These are phyloP conservation scores for Spathaspora girioi DNA, from an alignment of 805 yeast species.

Conservation along the genomic window DNA sequence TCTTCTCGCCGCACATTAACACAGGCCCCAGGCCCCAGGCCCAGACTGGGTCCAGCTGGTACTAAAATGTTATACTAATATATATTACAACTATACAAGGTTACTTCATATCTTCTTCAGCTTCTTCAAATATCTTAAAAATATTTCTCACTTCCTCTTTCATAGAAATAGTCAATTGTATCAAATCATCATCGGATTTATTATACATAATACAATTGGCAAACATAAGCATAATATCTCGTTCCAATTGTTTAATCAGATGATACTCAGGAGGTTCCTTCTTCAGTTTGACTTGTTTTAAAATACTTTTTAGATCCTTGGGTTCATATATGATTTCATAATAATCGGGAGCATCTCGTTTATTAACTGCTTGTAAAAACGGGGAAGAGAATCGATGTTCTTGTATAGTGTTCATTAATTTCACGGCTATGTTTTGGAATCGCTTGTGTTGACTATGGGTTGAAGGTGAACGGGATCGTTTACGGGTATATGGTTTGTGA, in stretches of 20 bases:
- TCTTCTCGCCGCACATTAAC: no score
- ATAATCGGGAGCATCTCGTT: conserved; percentile 67
- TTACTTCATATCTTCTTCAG: conserved; percentile 26
- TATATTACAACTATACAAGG: neutral
- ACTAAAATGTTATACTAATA: no score
- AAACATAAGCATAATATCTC: conserved; percentile 72
- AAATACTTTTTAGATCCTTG: conserved; percentile 62
- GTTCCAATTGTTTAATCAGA: conserved; percentile 57
- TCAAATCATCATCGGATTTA: conserved; percentile 58
- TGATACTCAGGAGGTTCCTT: conserved; percentile 40
- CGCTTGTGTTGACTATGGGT: conserved; percentile 38
- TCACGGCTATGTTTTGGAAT: conserved; percentile 59
- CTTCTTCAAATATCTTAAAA: conserved; percentile 57
- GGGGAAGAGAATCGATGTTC: conserved; percentile 73
- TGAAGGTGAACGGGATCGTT: conserved; percentile 16
- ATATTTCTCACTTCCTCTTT: conserved; percentile 59
- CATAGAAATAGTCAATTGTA: conserved; percentile 65
- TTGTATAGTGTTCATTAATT: conserved; percentile 59
- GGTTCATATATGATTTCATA: conserved; percentile 59
- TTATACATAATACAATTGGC: conserved; percentile 85
- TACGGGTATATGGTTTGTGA: conserved; percentile 5
- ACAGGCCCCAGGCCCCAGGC: no score
- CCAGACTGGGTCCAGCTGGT: no score
- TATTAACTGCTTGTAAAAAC: conserved; percentile 66
- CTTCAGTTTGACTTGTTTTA: conserved; percentile 48